Evolutionary conservation across 1,284 basidiomycete species (phyloP).

Genomic region (Phaffia rhodozyma): DNA sequence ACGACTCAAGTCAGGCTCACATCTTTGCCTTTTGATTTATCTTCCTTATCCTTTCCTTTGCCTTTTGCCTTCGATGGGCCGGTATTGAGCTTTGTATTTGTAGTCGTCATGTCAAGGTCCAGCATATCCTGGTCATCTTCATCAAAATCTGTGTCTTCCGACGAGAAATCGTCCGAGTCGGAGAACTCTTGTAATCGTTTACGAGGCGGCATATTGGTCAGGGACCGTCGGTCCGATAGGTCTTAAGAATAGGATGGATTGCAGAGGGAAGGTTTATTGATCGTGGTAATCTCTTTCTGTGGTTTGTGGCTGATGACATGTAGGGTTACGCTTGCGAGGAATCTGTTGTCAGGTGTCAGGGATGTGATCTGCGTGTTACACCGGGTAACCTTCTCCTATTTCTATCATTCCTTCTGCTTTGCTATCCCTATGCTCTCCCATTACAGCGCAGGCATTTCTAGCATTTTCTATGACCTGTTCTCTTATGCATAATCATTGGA

Average conservation of each 20-base stretch:
- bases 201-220: not conserved
- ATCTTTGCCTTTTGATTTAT: not conserved
- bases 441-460: no score
- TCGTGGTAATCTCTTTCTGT: no score
- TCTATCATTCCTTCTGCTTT: no score
- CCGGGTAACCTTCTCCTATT: no score
- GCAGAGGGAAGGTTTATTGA: no score
- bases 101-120: constrained; percentile 18
- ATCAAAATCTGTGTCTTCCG: constrained; percentile 6
- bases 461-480: no score
- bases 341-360: not conserved
- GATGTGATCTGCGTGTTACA: no score
- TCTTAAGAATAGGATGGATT: no score
- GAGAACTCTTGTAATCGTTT: not conserved
- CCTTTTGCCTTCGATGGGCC: constrained; percentile 12
- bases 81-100: not conserved
- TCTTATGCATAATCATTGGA: no score
- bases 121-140: constrained; percentile 26
- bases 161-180: constrained; percentile 11
- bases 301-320: no score
- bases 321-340: not conserved
- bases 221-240: not conserved
- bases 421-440: no score
- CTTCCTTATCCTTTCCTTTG: constrained; percentile 44
- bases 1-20: constrained; percentile 6